phyloP scores from a whole-genome alignment of 1,284 basidiomycete species.

The Phellopilus nigrolimitatus region DNA sequence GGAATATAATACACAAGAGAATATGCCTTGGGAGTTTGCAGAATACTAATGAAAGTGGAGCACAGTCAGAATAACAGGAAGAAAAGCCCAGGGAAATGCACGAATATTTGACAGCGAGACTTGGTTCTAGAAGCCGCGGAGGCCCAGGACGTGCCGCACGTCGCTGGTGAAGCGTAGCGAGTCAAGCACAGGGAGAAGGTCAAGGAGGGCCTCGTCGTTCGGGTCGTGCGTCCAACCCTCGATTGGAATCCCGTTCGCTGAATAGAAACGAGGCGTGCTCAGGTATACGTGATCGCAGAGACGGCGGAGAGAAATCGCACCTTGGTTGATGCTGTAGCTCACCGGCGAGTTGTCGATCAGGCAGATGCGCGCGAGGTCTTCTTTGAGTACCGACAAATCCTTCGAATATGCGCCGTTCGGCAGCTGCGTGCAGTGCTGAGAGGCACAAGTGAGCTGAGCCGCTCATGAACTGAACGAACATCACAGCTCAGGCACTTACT shows the following conservation, averaged over 20 bases:
- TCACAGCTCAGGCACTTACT: conserved; percentile 42
- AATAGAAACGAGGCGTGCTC: conserved; percentile 7
- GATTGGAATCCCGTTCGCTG: conserved; percentile 97
- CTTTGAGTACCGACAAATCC: conserved; percentile 83
- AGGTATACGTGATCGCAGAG: neutral
- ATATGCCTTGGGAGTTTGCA: neutral
- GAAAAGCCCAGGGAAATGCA: conserved; percentile 10
- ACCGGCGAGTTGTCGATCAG: conserved; percentile 96
- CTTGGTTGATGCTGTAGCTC: conserved; percentile 90
- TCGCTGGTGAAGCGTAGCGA: conserved; percentile 94
- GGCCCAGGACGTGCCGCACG: conserved; percentile 88
- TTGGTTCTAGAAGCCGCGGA: conserved; percentile 51
- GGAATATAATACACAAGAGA: conserved; percentile 8
- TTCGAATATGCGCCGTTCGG: conserved; percentile 94
- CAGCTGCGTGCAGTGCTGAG: conserved; percentile 84
- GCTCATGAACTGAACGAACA: neutral
- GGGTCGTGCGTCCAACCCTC: conserved; percentile 99
- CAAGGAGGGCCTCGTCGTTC: conserved; percentile 92
- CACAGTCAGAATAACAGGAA: neutral
- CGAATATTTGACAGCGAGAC: neutral
- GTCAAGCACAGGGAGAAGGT: conserved; percentile 93
- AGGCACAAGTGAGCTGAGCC: conserved; percentile 9
- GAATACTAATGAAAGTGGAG: neutral
- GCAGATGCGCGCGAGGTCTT: conserved; percentile 87
- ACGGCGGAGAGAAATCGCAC: conserved; percentile 42